Conservation (phyloP, 805 yeast species). For the Ogataea corticis region DNA sequence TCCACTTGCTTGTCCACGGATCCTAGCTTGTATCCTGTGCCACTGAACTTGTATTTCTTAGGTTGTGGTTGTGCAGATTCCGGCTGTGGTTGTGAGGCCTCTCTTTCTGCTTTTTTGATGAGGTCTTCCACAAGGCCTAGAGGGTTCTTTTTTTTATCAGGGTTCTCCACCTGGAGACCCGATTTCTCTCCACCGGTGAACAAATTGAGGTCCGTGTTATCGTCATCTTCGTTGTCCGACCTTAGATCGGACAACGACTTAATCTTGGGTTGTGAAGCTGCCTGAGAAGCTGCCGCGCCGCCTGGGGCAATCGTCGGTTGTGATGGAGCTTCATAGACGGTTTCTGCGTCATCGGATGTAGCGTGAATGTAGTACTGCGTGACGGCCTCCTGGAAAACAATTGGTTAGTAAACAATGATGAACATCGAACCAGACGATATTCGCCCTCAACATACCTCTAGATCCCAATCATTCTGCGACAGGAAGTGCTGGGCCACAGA, state of each 20-base stretch:
- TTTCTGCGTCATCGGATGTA: conserved; percentile 14
- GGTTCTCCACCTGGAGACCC: conserved; percentile 78
- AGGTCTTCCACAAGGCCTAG: conserved; percentile 52
- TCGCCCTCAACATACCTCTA: conserved; percentile 25
- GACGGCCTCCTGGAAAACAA: conserved; percentile 24
- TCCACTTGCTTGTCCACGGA: conserved; percentile 42
- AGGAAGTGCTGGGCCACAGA: conserved; percentile 40
- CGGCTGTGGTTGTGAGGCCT: conserved; percentile 50
- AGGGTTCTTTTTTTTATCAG: conserved; percentile 41
- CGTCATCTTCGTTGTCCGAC: conserved; percentile 34
- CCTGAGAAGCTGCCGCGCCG: not conserved
- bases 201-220: conserved; percentile 38
- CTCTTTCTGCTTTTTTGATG: conserved; percentile 66
- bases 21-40: conserved; percentile 55
- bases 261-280: conserved; percentile 19
- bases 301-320: not conserved
- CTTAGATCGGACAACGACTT: conserved; percentile 36
- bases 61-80: conserved; percentile 31
- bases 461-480: conserved; percentile 29
- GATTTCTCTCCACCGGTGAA: conserved; percentile 72
- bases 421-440: not conserved
- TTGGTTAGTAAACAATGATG: conserved; percentile 1
- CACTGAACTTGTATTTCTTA: conserved; percentile 39
- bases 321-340: not conserved
- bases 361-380: conserved; percentile 28